These are phyloP conservation scores for Coffea humblotiana DNA, from an alignment of 305 asterid genomes.

Conservation along the genomic window DNA sequence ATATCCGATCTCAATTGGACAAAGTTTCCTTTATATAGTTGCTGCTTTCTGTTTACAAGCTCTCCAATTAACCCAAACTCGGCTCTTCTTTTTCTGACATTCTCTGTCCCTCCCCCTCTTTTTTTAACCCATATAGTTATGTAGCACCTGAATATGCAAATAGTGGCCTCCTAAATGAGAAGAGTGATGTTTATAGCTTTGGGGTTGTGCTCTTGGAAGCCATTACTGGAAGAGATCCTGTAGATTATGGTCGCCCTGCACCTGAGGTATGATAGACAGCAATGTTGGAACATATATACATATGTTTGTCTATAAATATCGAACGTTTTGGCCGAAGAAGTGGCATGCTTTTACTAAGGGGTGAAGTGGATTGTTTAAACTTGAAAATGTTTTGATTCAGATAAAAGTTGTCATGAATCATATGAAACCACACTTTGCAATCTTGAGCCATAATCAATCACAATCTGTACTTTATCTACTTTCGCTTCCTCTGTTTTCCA, in stretches of 20 bases:
- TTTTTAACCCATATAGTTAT: slow-evolving; percentile 46
- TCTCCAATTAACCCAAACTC: neutral
- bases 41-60: neutral
- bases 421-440: neutral
- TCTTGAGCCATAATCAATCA: neutral
- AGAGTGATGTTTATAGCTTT: slow-evolving; percentile 91
- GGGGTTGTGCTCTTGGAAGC: slow-evolving; percentile 88
- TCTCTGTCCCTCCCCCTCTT: neutral
- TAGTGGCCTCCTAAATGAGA: slow-evolving; percentile 85
- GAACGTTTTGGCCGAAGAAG: neutral
- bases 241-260: slow-evolving; percentile 88
- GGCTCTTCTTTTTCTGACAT: neutral
- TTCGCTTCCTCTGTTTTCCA: neutral
- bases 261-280: slow-evolving; percentile 57
- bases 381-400: neutral
- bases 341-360: neutral
- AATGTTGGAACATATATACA: neutral
- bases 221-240: slow-evolving; percentile 92
- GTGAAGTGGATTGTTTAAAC: neutral
- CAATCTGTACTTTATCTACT: neutral
- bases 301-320: neutral
- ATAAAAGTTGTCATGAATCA: neutral
- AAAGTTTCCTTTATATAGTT: neutral
- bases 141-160: slow-evolving; percentile 99
- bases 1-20: neutral